These are phyloP conservation scores for Tolypocladium pustulatum DNA, from an alignment of 2,329 filamentous ascomycete genomes.

Conservation along the genomic window DNA sequence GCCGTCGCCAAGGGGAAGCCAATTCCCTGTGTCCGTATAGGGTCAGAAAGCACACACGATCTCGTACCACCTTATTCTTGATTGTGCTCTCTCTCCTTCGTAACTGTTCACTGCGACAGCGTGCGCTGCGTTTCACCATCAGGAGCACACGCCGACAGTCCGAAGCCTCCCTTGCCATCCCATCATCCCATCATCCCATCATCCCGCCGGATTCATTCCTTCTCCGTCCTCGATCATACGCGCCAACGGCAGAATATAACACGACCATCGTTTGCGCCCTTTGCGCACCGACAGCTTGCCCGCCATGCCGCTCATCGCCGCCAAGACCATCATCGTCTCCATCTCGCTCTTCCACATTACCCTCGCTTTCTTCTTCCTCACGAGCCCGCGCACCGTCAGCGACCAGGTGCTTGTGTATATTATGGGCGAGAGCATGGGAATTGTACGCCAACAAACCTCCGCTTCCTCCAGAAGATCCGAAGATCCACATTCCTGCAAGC, in stretches of 20 bases:
- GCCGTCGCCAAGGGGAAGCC: neutral
- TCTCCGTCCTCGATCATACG: neutral
- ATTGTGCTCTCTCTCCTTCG: neutral
- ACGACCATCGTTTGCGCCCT: neutral
- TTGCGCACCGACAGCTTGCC: neutral
- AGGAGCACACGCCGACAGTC: neutral
- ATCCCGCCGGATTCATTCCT: neutral
- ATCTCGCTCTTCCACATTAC: slow-evolving; percentile 79
- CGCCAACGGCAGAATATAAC: neutral
- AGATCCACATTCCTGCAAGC: neutral
- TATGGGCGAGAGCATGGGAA: slow-evolving; percentile 71
- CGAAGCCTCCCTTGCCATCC: neutral
- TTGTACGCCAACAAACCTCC: slow-evolving; percentile 38
- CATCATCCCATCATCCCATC: neutral
- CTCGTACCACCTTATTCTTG: neutral
- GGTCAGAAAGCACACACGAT: neutral
- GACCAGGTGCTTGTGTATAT: slow-evolving; percentile 75
- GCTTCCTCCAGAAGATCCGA: too few relatives aligned
- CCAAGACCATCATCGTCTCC: slow-evolving; percentile 69
- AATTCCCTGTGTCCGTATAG: neutral
- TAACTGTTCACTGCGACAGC: neutral
- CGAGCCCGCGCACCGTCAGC: slow-evolving; percentile 58
- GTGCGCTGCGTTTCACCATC: neutral
- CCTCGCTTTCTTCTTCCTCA: slow-evolving; percentile 74
- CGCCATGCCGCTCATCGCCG: slow-evolving; percentile 71